Evolutionary conservation across 352 stramenopile species (phyloP), one percentile per base, ranked within the genome.

Genomic region (Blastocystis sp.): DNA sequence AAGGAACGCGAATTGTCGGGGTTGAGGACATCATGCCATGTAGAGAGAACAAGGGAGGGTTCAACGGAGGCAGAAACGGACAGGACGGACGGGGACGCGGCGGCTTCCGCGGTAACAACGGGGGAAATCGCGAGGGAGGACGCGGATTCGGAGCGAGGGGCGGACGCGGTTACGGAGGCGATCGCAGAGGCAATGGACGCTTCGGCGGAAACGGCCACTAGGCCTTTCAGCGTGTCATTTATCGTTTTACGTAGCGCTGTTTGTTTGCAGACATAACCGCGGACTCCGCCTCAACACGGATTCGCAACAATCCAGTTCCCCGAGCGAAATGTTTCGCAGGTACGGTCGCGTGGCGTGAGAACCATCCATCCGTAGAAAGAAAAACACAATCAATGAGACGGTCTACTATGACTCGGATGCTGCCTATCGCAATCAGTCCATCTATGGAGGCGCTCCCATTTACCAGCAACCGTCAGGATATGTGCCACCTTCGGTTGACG

Each of bases 1-100:
- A 90, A 94, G 87, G 87, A 90, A 73, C 87, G 90, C 38, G 90
- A 90, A 16, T 92, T 91, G 86, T 77, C 4, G 4, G 64, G 27
- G 18, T 46, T 1, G 46, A 24, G 54, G 21, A 61, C 1, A 9
- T 3, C 1, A 24, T 81, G 69, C 36, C 21, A 16, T 24, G 32
- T 81, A 81, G 69, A 59, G 51, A 59, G 36, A 34, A 6, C 4
- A 49, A 21, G 51, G 27, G 48, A 27, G 46, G 75, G n/a, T 40
- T 42, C 11, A 49, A 40, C 18, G 84, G 42, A 29, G 34, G 69
- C 18, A 42, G 87, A 42, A 87, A 79, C 32, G 54, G 75, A 42
- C 44, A 64, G 42, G 89, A 90, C 65, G 88, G 88, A 32, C 87
- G 89, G 48, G 87, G 90, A 44, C 87, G 90, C 40, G 61, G 87